These are phyloP conservation scores for Diversispora epigaea DNA, from an alignment of 192 early-diverging fungal species.

Conservation along the genomic window DNA sequence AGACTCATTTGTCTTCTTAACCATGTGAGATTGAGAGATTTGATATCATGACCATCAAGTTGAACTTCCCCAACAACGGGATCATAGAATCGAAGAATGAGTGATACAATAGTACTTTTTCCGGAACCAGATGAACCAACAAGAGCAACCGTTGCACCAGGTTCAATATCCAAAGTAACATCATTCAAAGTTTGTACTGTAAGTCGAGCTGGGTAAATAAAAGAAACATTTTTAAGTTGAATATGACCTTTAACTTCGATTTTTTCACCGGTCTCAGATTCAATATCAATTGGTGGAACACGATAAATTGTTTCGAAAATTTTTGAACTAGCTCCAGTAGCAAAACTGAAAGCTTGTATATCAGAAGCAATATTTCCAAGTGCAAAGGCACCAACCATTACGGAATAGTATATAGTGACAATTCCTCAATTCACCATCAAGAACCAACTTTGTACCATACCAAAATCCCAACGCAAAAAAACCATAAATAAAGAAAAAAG, in stretches of 20 bases:
- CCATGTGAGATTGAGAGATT: slow-evolving; percentile 57
- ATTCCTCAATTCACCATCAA: slow-evolving; percentile 63
- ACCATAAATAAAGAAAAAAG: slow-evolving; percentile 56
- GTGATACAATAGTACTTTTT: slow-evolving; percentile 55
- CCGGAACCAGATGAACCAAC: slow-evolving; percentile 83
- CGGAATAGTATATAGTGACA: slow-evolving; percentile 69
- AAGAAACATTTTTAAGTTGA: slow-evolving; percentile 46
- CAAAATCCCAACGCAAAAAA: slow-evolving; percentile 59
- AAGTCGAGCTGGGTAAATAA: slow-evolving; percentile 63
- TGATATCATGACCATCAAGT: slow-evolving; percentile 63
- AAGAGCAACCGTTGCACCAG: slow-evolving; percentile 76
- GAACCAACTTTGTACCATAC: slow-evolving; percentile 57
- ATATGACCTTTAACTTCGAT: slow-evolving; percentile 47
- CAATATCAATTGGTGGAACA: slow-evolving; percentile 72
- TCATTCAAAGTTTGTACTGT: slow-evolving; percentile 56
- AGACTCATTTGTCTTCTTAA: slow-evolving; percentile 71
- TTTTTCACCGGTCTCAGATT: slow-evolving; percentile 46
- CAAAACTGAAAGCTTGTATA: slow-evolving; percentile 73
- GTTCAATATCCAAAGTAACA: slow-evolving; percentile 42
- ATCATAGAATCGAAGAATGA: slow-evolving; percentile 47
- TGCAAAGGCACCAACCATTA: slow-evolving; percentile 68
- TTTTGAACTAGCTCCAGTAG: slow-evolving; percentile 76
- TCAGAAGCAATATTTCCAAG: slow-evolving; percentile 68
- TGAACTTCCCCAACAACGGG: slow-evolving; percentile 52
- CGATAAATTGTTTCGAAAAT: slow-evolving; percentile 84